Evolutionary conservation across 2,329 filamentous ascomycete genomes (phyloP).

Genomic region (Xylaria multiplex): DNA sequence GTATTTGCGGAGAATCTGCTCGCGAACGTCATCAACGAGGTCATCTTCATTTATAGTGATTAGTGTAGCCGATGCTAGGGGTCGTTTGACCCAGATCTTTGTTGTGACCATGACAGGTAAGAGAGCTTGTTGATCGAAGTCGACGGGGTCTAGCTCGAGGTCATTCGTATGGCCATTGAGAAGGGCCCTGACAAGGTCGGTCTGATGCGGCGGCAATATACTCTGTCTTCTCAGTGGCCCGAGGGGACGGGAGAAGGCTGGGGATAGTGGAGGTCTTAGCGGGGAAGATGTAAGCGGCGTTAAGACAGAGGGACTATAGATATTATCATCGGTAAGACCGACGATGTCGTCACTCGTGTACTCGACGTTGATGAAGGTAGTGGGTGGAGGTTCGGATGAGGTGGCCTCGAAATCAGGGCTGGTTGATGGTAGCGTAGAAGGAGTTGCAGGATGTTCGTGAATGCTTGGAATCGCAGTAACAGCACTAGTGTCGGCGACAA

Average conservation of each 20-base stretch:
- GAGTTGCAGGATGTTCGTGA: constrained; percentile 47
- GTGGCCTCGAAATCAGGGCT: constrained; percentile 20
- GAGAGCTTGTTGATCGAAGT: constrained; percentile 51
- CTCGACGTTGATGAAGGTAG: constrained; percentile 33
- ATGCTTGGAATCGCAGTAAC: constrained; percentile 48
- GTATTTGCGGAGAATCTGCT: constrained; percentile 92
- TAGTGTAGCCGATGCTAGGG: constrained; percentile 84
- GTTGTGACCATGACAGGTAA: constrained; percentile 69
- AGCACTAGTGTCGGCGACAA: constrained; percentile 19
- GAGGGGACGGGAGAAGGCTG: constrained; percentile 43
- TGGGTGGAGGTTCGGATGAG: constrained; percentile 27
- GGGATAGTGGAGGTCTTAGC: constrained; percentile 32
- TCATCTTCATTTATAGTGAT: constrained; percentile 88
- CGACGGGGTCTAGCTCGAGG: constrained; percentile 51
- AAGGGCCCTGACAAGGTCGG: constrained; percentile 62
- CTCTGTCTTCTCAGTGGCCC: constrained; percentile 55
- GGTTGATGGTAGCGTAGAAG: constrained; percentile 23
- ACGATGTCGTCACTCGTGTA: constrained; percentile 19
- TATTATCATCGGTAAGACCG: constrained; percentile 36
- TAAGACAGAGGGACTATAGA: constrained; percentile 35
- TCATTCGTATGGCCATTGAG: constrained; percentile 58
- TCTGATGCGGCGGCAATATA: constrained; percentile 57
- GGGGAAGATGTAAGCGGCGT: constrained; percentile 35
- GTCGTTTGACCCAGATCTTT: constrained; percentile 95
- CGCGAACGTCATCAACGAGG: constrained; percentile 92